Evolutionary conservation across 164 flowering plant species (phyloP).

Genomic region (Stephania cephalantha): DNA sequence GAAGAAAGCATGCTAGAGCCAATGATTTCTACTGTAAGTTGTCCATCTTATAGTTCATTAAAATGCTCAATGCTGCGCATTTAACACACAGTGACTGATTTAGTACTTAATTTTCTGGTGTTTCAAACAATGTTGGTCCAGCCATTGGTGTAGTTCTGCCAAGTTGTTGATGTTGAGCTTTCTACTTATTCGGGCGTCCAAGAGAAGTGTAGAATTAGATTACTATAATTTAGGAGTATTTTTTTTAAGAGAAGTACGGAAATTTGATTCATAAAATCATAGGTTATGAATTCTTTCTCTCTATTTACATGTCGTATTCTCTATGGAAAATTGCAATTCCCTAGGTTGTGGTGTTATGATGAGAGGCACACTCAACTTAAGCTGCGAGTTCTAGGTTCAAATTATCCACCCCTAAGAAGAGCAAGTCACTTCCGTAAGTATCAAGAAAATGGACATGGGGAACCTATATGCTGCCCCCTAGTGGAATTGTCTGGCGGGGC

Average conservation of each 20-base stretch:
- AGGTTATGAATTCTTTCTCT: not conserved
- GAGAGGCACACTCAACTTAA: too few species aligned
- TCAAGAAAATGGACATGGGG: too few species aligned
- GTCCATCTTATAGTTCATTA: not conserved
- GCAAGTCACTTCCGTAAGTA: too few species aligned
- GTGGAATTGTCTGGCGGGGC: too few species aligned
- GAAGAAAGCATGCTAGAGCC: constrained; percentile 36
- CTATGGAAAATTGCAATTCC: not conserved
- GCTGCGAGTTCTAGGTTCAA: too few species aligned
- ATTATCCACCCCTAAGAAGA: too few species aligned
- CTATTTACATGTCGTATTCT: not conserved
- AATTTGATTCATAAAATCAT: too few species aligned
- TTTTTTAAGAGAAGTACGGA: too few species aligned
- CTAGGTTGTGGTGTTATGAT: too few species aligned
- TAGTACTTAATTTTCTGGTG: not conserved
- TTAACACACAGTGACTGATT: not conserved
- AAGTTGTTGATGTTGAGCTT: not conserved
- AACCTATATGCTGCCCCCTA: too few species aligned
- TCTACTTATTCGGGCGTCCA: not conserved
- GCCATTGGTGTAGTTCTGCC: not conserved
- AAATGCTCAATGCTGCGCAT: not conserved
- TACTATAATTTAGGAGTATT: not conserved
- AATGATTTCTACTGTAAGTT: constrained; percentile 38
- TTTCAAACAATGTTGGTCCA: not conserved
- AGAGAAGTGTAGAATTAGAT: not conserved